Evolutionary conservation across 352 stramenopile genomes (phyloP).

Genomic region (Phytophthora sojae): DNA sequence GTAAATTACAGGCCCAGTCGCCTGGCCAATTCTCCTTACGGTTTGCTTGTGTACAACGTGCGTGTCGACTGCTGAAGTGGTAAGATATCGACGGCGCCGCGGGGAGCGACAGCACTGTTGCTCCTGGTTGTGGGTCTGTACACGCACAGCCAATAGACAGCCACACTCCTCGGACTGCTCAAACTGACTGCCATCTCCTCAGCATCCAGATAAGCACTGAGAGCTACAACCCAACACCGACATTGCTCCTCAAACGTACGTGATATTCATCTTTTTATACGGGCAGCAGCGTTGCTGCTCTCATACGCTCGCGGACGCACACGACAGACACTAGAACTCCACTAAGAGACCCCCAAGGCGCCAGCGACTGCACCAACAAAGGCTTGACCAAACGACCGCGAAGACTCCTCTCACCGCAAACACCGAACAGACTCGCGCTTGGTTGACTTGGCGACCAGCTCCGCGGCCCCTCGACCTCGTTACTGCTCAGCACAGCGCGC

Average conservation of each 20-base stretch:
- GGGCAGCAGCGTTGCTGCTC: conserved; percentile 1
- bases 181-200: too few species aligned
- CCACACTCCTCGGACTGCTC: too few species aligned
- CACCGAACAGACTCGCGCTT: conserved; percentile 1
- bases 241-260: conserved; percentile 11
- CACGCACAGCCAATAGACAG: too few species aligned
- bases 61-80: too few species aligned
- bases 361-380: conserved; percentile 1
- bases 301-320: conserved; percentile 6
- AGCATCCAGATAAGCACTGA: too few species aligned
- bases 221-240: neutral
- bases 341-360: conserved; percentile 1
- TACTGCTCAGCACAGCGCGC: neutral
- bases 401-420: conserved; percentile 1
- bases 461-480: neutral
- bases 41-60: too few species aligned
- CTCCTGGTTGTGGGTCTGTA: too few species aligned
- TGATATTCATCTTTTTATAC: conserved; percentile 8
- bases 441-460: neutral
- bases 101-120: too few species aligned
- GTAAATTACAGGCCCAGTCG: too few species aligned
- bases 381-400: neutral
- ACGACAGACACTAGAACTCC: conserved; percentile 8
- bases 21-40: too few species aligned
- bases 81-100: too few species aligned